Conservation (phyloP, 495 filamentous ascomycete genomes). For the Aspergillus hancockii region DNA sequence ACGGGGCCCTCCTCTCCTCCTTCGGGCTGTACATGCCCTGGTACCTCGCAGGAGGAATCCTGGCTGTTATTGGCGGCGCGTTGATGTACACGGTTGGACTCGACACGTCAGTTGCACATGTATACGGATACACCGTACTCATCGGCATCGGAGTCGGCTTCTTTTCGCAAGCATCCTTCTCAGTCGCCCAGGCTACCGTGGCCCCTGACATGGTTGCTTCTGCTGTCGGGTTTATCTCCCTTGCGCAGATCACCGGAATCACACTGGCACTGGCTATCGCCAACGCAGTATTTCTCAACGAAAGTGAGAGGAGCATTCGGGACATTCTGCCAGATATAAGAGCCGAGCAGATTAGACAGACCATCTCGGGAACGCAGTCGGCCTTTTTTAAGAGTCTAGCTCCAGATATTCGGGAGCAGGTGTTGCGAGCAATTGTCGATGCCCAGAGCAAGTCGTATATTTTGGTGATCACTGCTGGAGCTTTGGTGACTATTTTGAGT, state of each 20-base stretch:
- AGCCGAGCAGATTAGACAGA: too few species aligned
- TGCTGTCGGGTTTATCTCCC: constrained; percentile 54
- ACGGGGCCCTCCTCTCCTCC: constrained; percentile 48
- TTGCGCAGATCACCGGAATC: constrained; percentile 54
- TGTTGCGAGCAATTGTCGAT: too few species aligned
- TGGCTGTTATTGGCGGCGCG: constrained; percentile 48
- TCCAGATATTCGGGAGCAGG: too few species aligned
- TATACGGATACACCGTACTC: constrained; percentile 53
- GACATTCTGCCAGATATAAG: too few species aligned
- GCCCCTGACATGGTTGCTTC: constrained; percentile 35
- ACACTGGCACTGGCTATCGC: constrained; percentile 58
- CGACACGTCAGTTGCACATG: constrained; percentile 26
- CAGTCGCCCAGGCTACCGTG: constrained; percentile 54
- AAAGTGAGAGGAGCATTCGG: too few species aligned
- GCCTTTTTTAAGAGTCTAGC: too few species aligned
- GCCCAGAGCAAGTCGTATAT: too few species aligned
- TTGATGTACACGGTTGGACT: constrained; percentile 48
- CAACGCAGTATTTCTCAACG: constrained; percentile 55
- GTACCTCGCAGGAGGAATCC: constrained; percentile 48
- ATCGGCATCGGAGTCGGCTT: constrained; percentile 55
- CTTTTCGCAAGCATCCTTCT: constrained; percentile 53
- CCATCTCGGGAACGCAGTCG: too few species aligned
- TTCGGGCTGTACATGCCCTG: constrained; percentile 57
- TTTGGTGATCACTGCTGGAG: too few species aligned
- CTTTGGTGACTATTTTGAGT: too few species aligned